Base-by-base conservation (phyloP, 2,329 filamentous ascomycete genomes). In the Aureobasidium namibiae region DNA sequence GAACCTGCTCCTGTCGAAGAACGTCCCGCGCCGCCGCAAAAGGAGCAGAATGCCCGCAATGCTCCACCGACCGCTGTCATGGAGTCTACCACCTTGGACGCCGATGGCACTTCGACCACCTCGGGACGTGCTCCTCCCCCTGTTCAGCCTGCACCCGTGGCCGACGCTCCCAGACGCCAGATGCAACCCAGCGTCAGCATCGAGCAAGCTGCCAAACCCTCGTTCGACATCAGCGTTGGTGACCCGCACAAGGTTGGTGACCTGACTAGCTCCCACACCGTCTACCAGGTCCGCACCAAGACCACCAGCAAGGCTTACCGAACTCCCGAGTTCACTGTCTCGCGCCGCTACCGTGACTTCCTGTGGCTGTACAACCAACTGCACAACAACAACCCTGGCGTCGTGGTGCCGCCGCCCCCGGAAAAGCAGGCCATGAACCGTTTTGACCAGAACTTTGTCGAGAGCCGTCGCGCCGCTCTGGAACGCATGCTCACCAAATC, bases 401-500 rank as follows among this genome's bases (percentile, higher is more conserved):
- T 96, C 38, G 91, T 99, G 31, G 90, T 99, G 13, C 94, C 94
- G 0, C 92, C 94, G 8, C 94, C 94, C 0, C 94, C 94, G 0
- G 94, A 99, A 76, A 99, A 99, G 78, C 94, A 99, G 76, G 92
- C 92, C 8, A 89, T 99, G 59, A 92, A 92, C 62, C 86, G 94
- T 39, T 99, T 99, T 70, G 92, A 99, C 74, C 89, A 84, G 65
- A 95, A 96, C 72, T 99, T 99, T 74, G 91, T 99, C 63, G 94
- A 99, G 74, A 90, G 89, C 44, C 82, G 94, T 67, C 84, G 94
- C 66, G 89, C 91, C 62, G 94, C 94, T 14, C 77, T 99, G 61
- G 94, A 99, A 75, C 90, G 94, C 71, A 99, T 99, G 94, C 79
- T 96, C 58, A 97, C 96, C 82, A 97, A 96, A 79, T 94, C 86